Percentiles rank a stretch among this genome's conserved stretches.
Evolutionary conservation across 1,139 yeast genomes (phyloP).

Genomic region (Blastobotrys elegans): DNA sequence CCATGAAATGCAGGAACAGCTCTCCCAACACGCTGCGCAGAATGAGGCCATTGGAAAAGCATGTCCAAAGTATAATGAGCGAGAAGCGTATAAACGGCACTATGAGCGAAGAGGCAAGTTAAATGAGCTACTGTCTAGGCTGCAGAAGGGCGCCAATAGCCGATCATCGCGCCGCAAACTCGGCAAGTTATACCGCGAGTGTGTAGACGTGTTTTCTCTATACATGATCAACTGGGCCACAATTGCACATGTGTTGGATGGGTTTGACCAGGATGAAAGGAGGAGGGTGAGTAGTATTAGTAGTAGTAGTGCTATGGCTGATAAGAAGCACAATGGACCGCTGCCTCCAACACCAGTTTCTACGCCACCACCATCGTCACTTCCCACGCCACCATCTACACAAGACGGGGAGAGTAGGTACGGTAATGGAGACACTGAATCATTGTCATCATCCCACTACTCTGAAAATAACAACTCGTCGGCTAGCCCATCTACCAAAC

Average conservation of each 20-base stretch:
- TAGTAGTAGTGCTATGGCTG: too few relatives aligned
- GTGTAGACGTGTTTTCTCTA: not conserved
- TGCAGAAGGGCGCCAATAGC: not conserved
- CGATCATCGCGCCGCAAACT: not conserved
- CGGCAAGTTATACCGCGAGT: not conserved
- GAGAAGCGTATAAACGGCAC: not conserved
- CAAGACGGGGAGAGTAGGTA: too few relatives aligned
- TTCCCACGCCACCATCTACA: too few relatives aligned
- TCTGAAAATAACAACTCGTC: too few relatives aligned
- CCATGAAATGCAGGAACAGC: not conserved
- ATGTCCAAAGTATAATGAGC: not conserved
- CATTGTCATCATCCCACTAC: too few relatives aligned
- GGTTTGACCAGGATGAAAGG: not conserved
- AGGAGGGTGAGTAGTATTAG: too few relatives aligned
- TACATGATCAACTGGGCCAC: conserved; percentile 1
- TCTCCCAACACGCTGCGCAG: not conserved
- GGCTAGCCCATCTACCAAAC: too few relatives aligned
- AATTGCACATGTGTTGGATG: not conserved
- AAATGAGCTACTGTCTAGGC: not conserved
- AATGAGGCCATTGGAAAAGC: not conserved
- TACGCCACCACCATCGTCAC: too few relatives aligned
- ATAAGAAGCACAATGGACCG: not conserved
- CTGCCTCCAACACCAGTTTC: not conserved
- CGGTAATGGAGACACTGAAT: too few relatives aligned
- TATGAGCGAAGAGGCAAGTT: not conserved